These are phyloP conservation scores for Orbilia ellipsospora DNA, from an alignment of 2,329 filamentous ascomycete species.

Conservation along the genomic window DNA sequence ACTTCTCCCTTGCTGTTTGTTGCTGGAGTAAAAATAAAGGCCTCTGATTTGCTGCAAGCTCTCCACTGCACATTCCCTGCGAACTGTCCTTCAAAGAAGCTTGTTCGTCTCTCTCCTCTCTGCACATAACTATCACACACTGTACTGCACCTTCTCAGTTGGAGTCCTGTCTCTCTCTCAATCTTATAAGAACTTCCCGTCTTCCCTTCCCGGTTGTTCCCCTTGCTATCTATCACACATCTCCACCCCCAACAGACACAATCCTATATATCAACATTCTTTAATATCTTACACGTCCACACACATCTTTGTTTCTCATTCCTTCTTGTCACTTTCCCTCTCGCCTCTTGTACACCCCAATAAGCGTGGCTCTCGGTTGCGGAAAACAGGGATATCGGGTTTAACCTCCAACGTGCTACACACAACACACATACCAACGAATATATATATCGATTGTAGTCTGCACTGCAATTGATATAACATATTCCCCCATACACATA, in stretches of 20 bases:
- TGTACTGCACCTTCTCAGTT: background rate
- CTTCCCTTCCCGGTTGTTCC: constrained; percentile 17
- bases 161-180: constrained; percentile 17
- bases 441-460: too few relatives aligned
- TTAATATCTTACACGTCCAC: background rate
- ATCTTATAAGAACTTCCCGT: constrained; percentile 52
- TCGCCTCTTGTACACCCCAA: constrained; percentile 6
- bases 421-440: constrained; percentile 17
- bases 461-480: too few relatives aligned
- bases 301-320: background rate
- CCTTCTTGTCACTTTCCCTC: background rate
- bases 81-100: constrained; percentile 8
- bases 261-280: constrained; percentile 9
- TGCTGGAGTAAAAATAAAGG: constrained; percentile 49
- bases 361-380: constrained; percentile 40
- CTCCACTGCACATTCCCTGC: constrained; percentile 50
- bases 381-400: constrained; percentile 47
- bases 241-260: constrained; percentile 4
- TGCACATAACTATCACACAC: constrained; percentile 35
- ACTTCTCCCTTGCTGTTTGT: constrained; percentile 47
- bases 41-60: constrained; percentile 32
- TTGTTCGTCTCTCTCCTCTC: constrained; percentile 5
- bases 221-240: constrained; percentile 37
- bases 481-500: background rate
- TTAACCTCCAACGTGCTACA: constrained; percentile 15